Base-by-base conservation (phyloP, 2,329 filamentous ascomycete species). In the Lecanosticta acicola region DNA sequence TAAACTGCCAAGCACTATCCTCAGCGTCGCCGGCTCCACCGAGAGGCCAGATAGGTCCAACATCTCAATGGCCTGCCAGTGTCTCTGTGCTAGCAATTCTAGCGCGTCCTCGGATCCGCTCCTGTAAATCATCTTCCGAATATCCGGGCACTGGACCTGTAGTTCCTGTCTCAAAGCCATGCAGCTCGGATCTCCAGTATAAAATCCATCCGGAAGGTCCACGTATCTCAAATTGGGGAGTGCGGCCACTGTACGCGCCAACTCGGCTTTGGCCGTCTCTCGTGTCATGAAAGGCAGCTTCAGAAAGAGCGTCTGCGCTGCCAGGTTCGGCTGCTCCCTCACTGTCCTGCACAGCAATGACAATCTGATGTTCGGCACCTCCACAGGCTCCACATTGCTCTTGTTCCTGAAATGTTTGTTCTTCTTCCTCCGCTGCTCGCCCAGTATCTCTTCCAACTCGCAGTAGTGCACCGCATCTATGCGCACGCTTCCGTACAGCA, bases 381-480 rank as follows among this genome's bases (percentile, higher is more conserved):
- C 88, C 59, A 90, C 82, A 7, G 87, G 84, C 49, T 89, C 81
- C 51, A 82, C 85, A 65, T 90, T 88, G 62, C 84, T 59, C 44
- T 54, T 57, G 78, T 63, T 87, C 77, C 64, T 87, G 43, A 60
- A 63, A 36, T 62, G 59, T 43, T 54, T 58, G 18, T 50, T 54
- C 13, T 46, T 51, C 46, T 62, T 84, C 65, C 86, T 88, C 52
- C 90, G 84, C 65, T 79, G 82, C 58, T 91, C 87, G 43, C 86
- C 80, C 29, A 95, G 79, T 57, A 85, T 74, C 48, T 86, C 83
- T 68, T 97, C 91, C 59, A 86, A 84, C 54, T 85, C 81, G 72
- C 91, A 97, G 70, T 95, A 96, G 69, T 97, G 91, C 24, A 96
- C 90, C 14, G 86, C 80, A 65, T 97, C 91, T 65, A 97, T 93